Evolutionary conservation across 2,329 filamentous ascomycete species (phyloP), one percentile per base, ranked within the genome.

Genomic region (Diaporthe vaccinii): DNA sequence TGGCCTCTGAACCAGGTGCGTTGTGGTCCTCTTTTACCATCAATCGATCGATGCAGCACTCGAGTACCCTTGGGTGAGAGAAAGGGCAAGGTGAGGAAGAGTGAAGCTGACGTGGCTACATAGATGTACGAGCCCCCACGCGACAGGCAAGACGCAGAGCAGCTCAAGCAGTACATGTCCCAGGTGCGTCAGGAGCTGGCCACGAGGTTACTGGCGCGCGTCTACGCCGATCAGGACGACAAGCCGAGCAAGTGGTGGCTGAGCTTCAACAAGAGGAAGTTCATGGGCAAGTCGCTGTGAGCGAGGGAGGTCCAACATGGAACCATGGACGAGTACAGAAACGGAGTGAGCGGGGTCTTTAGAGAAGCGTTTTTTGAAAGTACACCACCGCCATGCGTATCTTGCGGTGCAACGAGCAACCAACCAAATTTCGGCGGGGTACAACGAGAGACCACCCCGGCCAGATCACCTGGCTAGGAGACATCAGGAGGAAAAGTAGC

Each of bases 231-330:
- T 86, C 79, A 89, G 84, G 84, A 91, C 82, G 85, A 96, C 88
- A 91, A 90, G 85, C 91, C 91, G 73, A 90, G 87, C 85, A 91
- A 97, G 92, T 98, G 96, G 95, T 99, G 97, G 97, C 86, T 99
- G 84, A 98, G 97, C 89, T 99, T 98, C 84, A 95, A 94, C 72
- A 98, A 98, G 92, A 93, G 97, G 87, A 98, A 98, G 91, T 99
- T 99, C 83, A 98, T 99, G 97, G 96, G 96, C 84, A 98, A 98
- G 91, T 91, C 91, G 79, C 87, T 97, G 86, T 96, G 88, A 84
- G 86, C 95, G 88, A 84, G 53, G 28, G 34, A 25, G 15, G 20
- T 6, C 46, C 36, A 15, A 6, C 15, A 46, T 39, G 17, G 61
- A 34, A 15, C 9, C 15, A 46, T 39, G 17, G 61, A 34, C 57